These are phyloP conservation scores for Pseudocercospora eumusae DNA, from an alignment of 2,329 filamentous ascomycete genomes.

Conservation along the genomic window DNA sequence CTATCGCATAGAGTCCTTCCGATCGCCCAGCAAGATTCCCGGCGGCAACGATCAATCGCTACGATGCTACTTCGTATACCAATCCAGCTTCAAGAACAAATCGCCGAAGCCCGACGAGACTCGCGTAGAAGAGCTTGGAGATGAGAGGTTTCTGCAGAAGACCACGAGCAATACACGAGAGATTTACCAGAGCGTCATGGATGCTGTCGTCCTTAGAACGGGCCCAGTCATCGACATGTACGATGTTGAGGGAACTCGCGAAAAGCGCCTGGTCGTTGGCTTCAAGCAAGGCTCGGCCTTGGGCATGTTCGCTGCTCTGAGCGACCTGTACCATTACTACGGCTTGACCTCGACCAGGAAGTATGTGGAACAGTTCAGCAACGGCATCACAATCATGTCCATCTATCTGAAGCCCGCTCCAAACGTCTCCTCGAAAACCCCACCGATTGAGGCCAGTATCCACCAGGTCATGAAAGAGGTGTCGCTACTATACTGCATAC, in stretches of 20 bases:
- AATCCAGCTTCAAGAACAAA: conserved; percentile 82
- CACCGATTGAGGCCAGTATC: conserved; percentile 89
- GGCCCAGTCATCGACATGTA: conserved; percentile 98
- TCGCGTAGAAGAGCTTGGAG: conserved; percentile 84
- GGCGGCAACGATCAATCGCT: conserved; percentile 74
- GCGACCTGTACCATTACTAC: conserved; percentile 98
- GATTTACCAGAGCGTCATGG: conserved; percentile 92
- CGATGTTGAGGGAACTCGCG: conserved; percentile 84
- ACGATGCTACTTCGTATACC: conserved; percentile 98
- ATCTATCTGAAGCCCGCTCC: conserved; percentile 80
- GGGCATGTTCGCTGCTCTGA: conserved; percentile 91
- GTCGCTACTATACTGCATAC: conserved; percentile 94
- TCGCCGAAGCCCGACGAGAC: conserved; percentile 76
- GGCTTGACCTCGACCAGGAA: conserved; percentile 94
- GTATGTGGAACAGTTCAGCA: conserved; percentile 97
- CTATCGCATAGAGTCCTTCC: conserved; percentile 96
- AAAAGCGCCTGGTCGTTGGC: conserved; percentile 92
- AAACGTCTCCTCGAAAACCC: conserved; percentile 59
- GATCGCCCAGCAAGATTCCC: conserved; percentile 79
- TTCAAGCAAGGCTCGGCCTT: conserved; percentile 91
- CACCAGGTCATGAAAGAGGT: conserved; percentile 99
- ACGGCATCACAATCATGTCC: conserved; percentile 96
- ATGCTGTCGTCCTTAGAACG: conserved; percentile 77
- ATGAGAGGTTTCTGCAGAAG: conserved; percentile 92
- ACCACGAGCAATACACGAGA: conserved; percentile 93